Evolutionary conservation across 2,329 filamentous ascomycete species (phyloP), one percentile per base, ranked within the genome.

Genomic region (Colletotrichum shisoi): DNA sequence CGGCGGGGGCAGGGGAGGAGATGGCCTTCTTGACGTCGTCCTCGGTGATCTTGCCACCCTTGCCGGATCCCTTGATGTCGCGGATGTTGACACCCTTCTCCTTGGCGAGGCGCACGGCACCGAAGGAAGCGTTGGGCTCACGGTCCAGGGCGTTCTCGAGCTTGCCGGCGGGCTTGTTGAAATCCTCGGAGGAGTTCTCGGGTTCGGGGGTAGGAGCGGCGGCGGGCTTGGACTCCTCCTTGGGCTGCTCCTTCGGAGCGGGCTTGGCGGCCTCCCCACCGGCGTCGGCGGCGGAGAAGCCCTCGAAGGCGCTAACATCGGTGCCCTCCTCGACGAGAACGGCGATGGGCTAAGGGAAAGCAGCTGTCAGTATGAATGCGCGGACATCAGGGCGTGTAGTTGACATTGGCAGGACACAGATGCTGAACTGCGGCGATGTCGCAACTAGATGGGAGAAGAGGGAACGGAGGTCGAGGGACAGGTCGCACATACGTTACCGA

Each of bases 251-350:
- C 80, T 92, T 90, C 71, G 90, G 83, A 63, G 88, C 82, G 66
- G 89, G 79, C 70, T 91, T 75, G 67, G 89, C 79, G 67, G 84
- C 82, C 72, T 94, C 90, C 76, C 94, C 94, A 75, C 94, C 95
- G 72, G 95, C 95, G 81, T 99, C 95, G 73, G 92, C 89, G 69
- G 95, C 80, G 71, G 89, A 90, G 84, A 97, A 99, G 71, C 87
- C 88, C 76, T 94, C 93, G 80, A 99, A 99, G 58, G 94, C 90
- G 57, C 89, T 85, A 71, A 97, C 84, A 77, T 99, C 94, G 79
- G 86, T 87, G 67, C 91, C 94, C 76, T 98, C 94, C 76, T 97
- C 94, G 71, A 98, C 91, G 77, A 98, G 86, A 71, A 99, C 88
- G 70, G 94, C 96, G 76, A 99, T 99, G 71, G 96, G 95, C 95